phyloP scores from a whole-genome alignment of 805 yeast genomes.

The Dipodascopsis uninucleata region DNA sequence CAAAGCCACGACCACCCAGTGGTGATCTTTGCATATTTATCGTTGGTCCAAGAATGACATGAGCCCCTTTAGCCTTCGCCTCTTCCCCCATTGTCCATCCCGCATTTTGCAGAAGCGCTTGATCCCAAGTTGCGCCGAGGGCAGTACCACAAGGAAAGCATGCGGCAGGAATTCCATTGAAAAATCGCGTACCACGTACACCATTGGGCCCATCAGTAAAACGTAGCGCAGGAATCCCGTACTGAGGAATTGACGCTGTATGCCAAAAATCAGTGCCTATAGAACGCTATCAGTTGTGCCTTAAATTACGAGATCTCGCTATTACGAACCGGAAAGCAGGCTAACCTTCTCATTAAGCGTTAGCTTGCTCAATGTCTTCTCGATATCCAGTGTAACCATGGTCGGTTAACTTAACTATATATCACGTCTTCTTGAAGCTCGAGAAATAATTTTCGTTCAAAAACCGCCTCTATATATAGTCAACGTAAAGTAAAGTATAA shows the following conservation, averaged over 20 bases:
- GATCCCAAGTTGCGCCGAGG: conserved; percentile 55
- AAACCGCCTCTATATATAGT: too few species aligned
- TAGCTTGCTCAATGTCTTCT: conserved; percentile 27
- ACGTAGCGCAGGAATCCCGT: conserved; percentile 47
- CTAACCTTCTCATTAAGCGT: conserved; percentile 33
- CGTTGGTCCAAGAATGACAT: conserved; percentile 49
- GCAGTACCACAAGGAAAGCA: conserved; percentile 63
- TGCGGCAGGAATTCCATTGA: conserved; percentile 51
- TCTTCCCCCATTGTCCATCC: conserved; percentile 54
- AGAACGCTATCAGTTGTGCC: too few species aligned
- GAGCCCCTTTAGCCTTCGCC: conserved; percentile 52
- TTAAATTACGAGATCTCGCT: too few species aligned
- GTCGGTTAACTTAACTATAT: too few species aligned
- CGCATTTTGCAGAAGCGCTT: conserved; percentile 46
- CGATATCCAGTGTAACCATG: conserved; percentile 19
- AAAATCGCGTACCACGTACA: conserved; percentile 54
- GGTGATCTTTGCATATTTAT: conserved; percentile 56
- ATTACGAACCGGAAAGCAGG: conserved; percentile 42
- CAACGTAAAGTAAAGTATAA: too few species aligned
- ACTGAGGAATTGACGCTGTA: conserved; percentile 41
- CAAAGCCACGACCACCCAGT: conserved; percentile 61
- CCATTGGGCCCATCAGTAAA: conserved; percentile 64
- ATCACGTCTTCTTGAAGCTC: too few species aligned
- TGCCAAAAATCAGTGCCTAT: conserved; percentile 51
- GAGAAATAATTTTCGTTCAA: too few species aligned